Evolutionary conservation across 225 moss, liverwort and hornwort genomes (phyloP), one percentile per base, ranked within the genome.

Genomic region (Pseudoscleropodium purum): DNA sequence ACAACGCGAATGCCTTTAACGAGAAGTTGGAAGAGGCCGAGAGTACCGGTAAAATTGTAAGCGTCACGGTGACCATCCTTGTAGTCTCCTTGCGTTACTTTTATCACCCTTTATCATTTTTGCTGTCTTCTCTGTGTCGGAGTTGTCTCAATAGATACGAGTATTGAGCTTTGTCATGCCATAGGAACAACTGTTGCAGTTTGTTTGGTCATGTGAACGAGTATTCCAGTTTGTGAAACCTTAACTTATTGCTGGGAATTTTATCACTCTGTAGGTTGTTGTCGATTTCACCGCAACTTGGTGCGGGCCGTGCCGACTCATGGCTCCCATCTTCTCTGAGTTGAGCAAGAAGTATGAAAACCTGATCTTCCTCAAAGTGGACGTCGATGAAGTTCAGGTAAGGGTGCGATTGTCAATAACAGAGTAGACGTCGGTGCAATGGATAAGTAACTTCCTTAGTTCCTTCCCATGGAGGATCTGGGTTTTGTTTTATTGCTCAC

Each of bases 221-320:
- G 69, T 47, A 49, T 89, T 79, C 65, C 52, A 21, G 65, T 56
- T 41, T 45, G 57, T 80, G 78, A 26, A 37, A 66, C 49, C 56
- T 20, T 29, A 72, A 30, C 29, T 70, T 34, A 79, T 66, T 74
- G 68, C 87, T 90, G 81, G 75, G 49, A 81, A 62, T 61, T 81
- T 33, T 37, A 54, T 60, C 54, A 45, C 36, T 82, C 39, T 68
- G 52, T 60, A 98, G 96, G 84, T 97, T 79, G 95, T 97, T 29
- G 95, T 98, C 36, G 95, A 96, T 90, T 96, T 96, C 89, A 95
- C 96, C 29, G 96, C 96, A 56, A 93, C 95, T 63, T 98, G 98
- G 98, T 98, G 98, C 84, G 96, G 95, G 24, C 98, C 98, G 69
- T 98, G 98, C 93, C 92, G 93, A 70, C 60, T 87, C n/a, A 98